Evolutionary conservation across 2,329 filamentous ascomycete genomes (phyloP), one percentile per base, ranked within the genome.

Genomic region (Neofusicoccum parvum): DNA sequence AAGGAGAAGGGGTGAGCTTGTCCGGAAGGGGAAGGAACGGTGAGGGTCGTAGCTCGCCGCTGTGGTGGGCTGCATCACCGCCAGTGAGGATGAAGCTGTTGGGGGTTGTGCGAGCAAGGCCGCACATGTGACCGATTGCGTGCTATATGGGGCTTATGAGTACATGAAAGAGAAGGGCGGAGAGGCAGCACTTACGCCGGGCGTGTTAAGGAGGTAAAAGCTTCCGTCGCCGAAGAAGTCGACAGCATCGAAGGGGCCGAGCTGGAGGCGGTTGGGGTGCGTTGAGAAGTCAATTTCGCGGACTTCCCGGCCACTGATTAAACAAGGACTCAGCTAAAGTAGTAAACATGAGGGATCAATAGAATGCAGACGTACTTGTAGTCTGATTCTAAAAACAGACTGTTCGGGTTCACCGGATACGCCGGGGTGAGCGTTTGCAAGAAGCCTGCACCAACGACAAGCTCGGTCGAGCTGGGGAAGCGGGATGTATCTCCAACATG

Each of bases 151-250:
- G 23, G 23, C 23, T n/a, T 7, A 17, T 58, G 17, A 45, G 39
- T 3, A 5, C 5, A 5, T 7, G 53, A 15, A 27, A 39, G n/a
- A 6, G 3, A 11, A 20, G 5, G 9, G 36, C 3, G 5, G 1
- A 17, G 53, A 7, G 20, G n/a, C 3, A 5, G 20, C 12, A 17
- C 37, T 20, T 37, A 60, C 56, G 15, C 85, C 86, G 0, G 84
- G 84, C 1, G 80, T 80, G 67, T 84, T 76, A 41, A 87, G 76
- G 2, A 87, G 76, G 69, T 86, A 87, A 68, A 88, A 85, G 32
- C 77, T 81, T 0, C 85, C 85, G 69, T 88, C 85, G 3, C 80
- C 80, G 65, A 86, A 87, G 69, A 81, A 87, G 70, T 88, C 85
- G 27, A 78, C 74, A 2, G 83, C 83, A 34, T 75, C 69, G 69